Evolutionary conservation across 2,329 filamentous ascomycete genomes (phyloP).

Genomic region (Pseudocercospora cruenta): DNA sequence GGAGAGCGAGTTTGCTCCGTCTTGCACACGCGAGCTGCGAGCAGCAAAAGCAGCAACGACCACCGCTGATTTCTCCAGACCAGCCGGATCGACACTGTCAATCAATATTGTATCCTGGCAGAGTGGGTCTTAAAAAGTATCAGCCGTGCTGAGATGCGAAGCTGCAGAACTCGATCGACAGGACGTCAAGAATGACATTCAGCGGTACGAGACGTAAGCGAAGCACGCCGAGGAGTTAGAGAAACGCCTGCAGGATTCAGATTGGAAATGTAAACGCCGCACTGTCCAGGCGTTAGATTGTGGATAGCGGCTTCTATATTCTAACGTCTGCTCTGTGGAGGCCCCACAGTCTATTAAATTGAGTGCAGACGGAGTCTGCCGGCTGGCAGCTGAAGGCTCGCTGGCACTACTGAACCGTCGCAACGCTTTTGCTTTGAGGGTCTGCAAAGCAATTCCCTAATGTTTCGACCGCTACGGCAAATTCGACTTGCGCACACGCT

Average conservation of each 20-base stretch:
- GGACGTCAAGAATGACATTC: neutral
- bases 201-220: neutral
- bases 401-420: neutral
- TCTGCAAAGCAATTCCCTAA: neutral
- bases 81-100: constrained; percentile 1
- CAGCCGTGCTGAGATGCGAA: neutral
- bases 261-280: constrained; percentile 1
- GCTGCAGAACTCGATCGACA: neutral
- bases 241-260: neutral
- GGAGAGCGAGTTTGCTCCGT: neutral
- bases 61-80: neutral
- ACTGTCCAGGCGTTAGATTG: neutral
- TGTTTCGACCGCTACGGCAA: neutral
- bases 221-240: neutral
- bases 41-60: constrained; percentile 1
- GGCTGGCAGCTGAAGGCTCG: neutral
- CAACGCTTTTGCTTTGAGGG: neutral
- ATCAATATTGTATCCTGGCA: neutral
- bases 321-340: neutral
- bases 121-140: neutral
- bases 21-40: constrained; percentile 8
- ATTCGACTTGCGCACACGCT: neutral
- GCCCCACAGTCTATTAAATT: neutral
- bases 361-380: neutral
- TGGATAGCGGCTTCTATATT: neutral